Base-by-base conservation (phyloP, 208 protist genomes). In the Porcisia hertigi region DNA sequence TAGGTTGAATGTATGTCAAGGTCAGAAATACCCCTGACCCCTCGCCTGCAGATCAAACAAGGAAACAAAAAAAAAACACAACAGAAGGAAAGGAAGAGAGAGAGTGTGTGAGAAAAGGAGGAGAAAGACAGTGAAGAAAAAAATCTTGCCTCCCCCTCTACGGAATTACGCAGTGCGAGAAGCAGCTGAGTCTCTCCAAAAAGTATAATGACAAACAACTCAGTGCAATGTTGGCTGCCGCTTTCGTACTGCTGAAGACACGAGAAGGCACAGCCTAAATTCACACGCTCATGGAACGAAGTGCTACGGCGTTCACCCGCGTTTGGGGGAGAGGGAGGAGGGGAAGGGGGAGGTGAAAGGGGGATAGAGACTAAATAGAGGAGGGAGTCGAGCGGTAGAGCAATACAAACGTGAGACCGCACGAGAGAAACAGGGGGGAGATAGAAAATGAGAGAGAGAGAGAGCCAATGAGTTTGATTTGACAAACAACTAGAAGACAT, bases 201-300 rank as follows among this genome's bases (percentile, higher is more conserved):
- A 25, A 49, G 1, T 3, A 64, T 25, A 8, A 23, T 66, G 1
- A 41, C 39, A 49, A 30, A 3, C 34, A 45, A 20, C 18, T 23
- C 11, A 9, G 3, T 66, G 39, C 18, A n/a, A 34, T 30, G 39
- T 23, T 49, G 36, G 20, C 62, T n/a, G n/a, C 39, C 34, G 39
- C 39, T 25, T 39, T 49, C 39, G 49, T 59, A 75, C 23, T 55
- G 53, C 65, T 62, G 34, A 83, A 79, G 43, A 79, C 73, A 79
- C 59, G 25, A 59, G n/a, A 30, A 66, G 12, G 39, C 39, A 66
- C 20, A n/a, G 39, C n/a, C 20, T 30, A 23, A 18, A 49, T 47
- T 66, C 39, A 34, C 43, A 63, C 57, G 52, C 45, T 67, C 20
- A 69, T 12, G 70, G 20, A 45, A 34, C 14, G 20, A 30, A 30